phyloP scores from a whole-genome alignment of 768 basidiomycete genomes.

The Sistotremastrum suecicum region DNA sequence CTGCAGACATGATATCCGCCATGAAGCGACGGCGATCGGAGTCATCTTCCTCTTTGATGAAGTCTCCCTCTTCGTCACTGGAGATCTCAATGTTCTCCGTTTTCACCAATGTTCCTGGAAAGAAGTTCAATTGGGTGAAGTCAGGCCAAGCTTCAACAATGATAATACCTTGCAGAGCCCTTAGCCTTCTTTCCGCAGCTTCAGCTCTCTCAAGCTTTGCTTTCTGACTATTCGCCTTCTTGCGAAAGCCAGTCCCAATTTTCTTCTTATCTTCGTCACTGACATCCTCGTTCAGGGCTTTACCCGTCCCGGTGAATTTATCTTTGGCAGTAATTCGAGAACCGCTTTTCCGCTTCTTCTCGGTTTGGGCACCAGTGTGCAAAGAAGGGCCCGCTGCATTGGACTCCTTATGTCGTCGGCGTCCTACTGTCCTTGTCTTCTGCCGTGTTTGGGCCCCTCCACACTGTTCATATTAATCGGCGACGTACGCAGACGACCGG shows the following conservation, averaged over 20 bases:
- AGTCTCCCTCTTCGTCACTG: too few relatives aligned
- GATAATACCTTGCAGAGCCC: constrained; percentile 4
- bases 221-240: constrained; percentile 30
- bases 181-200: constrained; percentile 10
- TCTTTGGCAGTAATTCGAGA: constrained; percentile 46
- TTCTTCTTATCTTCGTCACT: constrained; percentile 22
- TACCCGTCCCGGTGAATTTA: constrained; percentile 47
- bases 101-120: too few relatives aligned
- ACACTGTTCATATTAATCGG: constrained; percentile 30
- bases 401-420: constrained; percentile 24
- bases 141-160: too few relatives aligned
- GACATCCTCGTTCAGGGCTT: constrained; percentile 29
- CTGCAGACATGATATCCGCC: too few relatives aligned
- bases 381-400: constrained; percentile 34
- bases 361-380: constrained; percentile 46
- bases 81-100: too few relatives aligned
- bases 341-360: constrained; percentile 60
- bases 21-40: too few relatives aligned
- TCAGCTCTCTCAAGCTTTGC: constrained; percentile 10
- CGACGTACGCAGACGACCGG: not conserved
- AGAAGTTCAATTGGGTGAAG: too few relatives aligned
- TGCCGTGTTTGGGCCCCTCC: constrained; percentile 62
- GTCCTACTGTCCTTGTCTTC: constrained; percentile 32
- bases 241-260: constrained; percentile 52
- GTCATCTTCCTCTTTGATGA: too few relatives aligned